Evolutionary conservation across 2,329 filamentous ascomycete species (phyloP).

Genomic region (Verticillium albo-atrum): DNA sequence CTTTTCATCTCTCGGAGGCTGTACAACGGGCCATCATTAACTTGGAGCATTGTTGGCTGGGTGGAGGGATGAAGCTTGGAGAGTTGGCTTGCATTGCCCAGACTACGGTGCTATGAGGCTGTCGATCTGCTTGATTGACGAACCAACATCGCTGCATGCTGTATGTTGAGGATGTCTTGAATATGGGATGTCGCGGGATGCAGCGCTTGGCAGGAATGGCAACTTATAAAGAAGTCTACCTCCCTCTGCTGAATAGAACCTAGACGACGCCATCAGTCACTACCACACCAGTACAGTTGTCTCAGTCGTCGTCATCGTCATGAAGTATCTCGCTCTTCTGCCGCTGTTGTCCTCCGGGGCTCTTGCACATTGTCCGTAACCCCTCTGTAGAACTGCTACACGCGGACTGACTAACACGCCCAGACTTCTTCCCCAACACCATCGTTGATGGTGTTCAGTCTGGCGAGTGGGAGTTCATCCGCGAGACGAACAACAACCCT

Average conservation of each 20-base stretch:
- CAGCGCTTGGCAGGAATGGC: background rate
- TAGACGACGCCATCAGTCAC: background rate
- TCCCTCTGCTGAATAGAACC: background rate
- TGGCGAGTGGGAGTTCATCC: conserved; percentile 23
- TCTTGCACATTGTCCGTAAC: background rate
- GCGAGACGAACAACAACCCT: conserved; percentile 27
- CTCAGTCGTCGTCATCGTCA: no score
- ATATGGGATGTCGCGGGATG: background rate
- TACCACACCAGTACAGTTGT: no score
- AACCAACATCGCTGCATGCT: background rate
- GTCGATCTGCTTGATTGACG: background rate
- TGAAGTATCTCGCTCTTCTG: background rate
- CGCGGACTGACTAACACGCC: background rate
- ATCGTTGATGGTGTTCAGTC: conserved; percentile 7
- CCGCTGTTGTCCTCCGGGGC: background rate
- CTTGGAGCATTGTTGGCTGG: background rate
- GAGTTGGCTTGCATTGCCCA: background rate
- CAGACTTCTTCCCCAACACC: conserved; percentile 9
- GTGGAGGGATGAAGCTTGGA: background rate
- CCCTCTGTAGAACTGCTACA: background rate
- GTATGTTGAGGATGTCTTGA: background rate
- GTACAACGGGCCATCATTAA: background rate
- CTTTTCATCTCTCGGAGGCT: background rate
- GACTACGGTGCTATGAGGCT: background rate
- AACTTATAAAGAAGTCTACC: no score